Percentiles rank a stretch among this genome's conserved stretches.
Conservation (phyloP, 1,284 basidiomycete genomes). For the Anthracocystis setariae region DNA sequence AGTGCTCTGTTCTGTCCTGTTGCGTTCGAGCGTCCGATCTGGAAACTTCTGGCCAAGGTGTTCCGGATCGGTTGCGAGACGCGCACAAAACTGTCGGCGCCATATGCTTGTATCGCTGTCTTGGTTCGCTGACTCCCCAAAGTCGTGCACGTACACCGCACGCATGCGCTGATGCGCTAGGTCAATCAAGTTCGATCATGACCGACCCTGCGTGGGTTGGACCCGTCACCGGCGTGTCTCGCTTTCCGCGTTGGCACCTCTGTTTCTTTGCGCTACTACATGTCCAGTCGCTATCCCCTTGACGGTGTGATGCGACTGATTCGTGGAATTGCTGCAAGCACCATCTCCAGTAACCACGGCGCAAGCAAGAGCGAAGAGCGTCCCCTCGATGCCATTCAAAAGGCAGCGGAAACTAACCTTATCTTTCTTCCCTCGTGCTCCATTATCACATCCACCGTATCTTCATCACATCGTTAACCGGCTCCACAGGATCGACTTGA, state of each 20-base stretch:
- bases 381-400: constrained; percentile 27
- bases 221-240: no score
- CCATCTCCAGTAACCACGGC: constrained; percentile 14
- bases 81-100: constrained; percentile 23
- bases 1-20: constrained; percentile 5
- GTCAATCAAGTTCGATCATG: background rate
- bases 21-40: constrained; percentile 24
- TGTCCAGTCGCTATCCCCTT: no score
- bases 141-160: background rate
- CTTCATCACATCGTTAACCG: constrained; percentile 8
- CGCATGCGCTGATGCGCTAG: constrained; percentile 13
- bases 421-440: constrained; percentile 14
- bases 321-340: background rate
- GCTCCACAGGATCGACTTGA: constrained; percentile 52
- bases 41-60: constrained; percentile 50
- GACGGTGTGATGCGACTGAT: no score
- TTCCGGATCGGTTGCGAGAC: constrained; percentile 66
- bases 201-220: background rate
- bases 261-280: no score
- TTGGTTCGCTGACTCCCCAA: background rate
- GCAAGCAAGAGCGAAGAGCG: constrained; percentile 3
- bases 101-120: background rate
- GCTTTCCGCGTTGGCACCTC: no score
- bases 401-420: constrained; percentile 39
- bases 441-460: background rate